Conservation (phyloP, 2,329 filamentous ascomycete genomes). For the Calonectria honghensis region DNA sequence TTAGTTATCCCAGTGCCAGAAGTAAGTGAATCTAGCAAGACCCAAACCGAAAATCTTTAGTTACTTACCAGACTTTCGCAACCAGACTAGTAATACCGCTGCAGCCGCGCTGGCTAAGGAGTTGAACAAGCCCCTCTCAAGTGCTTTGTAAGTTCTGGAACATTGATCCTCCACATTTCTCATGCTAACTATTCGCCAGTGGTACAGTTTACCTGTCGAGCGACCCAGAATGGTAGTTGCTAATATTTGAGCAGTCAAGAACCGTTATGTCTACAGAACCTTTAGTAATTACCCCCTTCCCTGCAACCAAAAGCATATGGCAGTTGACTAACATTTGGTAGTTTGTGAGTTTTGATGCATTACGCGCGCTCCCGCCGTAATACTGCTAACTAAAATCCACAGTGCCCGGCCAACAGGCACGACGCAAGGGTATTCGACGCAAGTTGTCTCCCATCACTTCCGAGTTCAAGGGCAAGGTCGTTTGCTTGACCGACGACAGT, state of each 20-base stretch:
- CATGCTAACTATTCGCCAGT: too few relatives aligned
- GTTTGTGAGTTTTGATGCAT: too few relatives aligned
- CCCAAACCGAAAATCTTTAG: too few relatives aligned
- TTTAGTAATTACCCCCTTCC: conserved; percentile 72
- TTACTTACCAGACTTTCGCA: conserved; percentile 18
- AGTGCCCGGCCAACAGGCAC: conserved; percentile 81
- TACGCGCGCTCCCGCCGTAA: too few relatives aligned
- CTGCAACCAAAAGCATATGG: too few relatives aligned
- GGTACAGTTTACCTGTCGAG: too few relatives aligned
- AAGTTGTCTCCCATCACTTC: conserved; percentile 92
- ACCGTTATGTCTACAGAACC: conserved; percentile 90
- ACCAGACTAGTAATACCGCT: conserved; percentile 85
- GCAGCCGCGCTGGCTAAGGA: conserved; percentile 85
- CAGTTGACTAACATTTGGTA: too few relatives aligned
- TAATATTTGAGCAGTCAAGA: conserved; percentile 75
- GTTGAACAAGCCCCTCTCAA: conserved; percentile 84
- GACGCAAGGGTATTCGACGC: conserved; percentile 90
- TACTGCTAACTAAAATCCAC: neutral
- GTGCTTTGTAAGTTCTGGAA: conserved; percentile 96
- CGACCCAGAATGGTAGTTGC: neutral
- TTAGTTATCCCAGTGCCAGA: conserved; percentile 83
- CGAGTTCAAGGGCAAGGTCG: conserved; percentile 87
- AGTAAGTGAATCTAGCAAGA: conserved; percentile 44
- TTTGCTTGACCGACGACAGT: conserved; percentile 91
- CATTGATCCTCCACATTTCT: conserved; percentile 62